Evolutionary conservation across 2,329 filamentous ascomycete genomes (phyloP).

Genomic region (Sclerotinia borealis): DNA sequence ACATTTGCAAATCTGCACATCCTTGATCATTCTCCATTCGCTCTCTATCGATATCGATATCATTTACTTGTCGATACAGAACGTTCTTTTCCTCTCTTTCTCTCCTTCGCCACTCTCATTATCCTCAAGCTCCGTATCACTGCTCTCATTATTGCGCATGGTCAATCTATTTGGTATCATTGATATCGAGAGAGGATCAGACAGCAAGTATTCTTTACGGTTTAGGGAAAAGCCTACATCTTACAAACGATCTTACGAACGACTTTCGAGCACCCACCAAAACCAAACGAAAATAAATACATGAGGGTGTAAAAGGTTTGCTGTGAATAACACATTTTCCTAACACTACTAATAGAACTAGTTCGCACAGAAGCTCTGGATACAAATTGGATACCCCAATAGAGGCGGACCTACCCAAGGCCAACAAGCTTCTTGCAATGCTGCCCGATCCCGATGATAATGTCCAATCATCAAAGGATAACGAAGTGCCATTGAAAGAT

Average conservation of each 20-base stretch:
- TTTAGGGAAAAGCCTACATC: neutral
- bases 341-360: neutral
- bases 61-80: neutral
- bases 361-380: neutral
- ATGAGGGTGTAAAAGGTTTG: neutral
- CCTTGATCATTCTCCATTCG: neutral
- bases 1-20: too few relatives aligned
- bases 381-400: neutral
- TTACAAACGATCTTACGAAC: neutral
- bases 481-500: neutral
- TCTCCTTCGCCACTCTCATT: neutral
- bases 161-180: neutral
- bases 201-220: neutral
- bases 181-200: neutral
- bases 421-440: constrained; percentile 3
- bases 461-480: neutral
- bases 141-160: neutral
- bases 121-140: neutral
- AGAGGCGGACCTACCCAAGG: constrained; percentile 1
- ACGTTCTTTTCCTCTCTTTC: neutral
- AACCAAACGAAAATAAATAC: neutral
- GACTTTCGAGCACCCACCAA: neutral
- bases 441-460: neutral
- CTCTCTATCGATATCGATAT: neutral
- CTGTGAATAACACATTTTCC: neutral